Evolutionary conservation across 2,329 filamentous ascomycete genomes (phyloP).

Genomic region (Monosporascus sp.): DNA sequence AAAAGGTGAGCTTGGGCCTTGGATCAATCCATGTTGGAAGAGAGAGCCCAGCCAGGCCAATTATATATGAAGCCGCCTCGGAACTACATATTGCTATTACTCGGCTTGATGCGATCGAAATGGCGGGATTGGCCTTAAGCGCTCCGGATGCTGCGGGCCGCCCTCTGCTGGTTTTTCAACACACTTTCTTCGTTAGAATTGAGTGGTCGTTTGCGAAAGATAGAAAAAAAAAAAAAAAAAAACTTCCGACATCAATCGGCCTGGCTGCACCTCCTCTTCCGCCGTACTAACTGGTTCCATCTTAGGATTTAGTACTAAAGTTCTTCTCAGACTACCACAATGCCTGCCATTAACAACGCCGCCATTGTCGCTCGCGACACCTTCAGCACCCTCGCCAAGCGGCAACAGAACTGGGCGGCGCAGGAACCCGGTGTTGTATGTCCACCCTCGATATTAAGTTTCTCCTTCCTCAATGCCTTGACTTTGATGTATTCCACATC

Average conservation of each 20-base stretch:
- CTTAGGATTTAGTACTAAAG: slow-evolving; percentile 6
- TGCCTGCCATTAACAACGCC: slow-evolving; percentile 29
- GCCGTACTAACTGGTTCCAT: background rate
- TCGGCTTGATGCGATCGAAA: background rate
- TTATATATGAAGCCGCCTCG: background rate
- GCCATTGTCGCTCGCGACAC: slow-evolving; percentile 28
- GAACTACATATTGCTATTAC: background rate
- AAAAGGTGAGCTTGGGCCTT: background rate
- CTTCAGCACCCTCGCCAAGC: slow-evolving; percentile 22
- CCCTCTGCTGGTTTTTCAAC: too few relatives aligned
- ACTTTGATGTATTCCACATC: too few relatives aligned
- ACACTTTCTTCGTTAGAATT: background rate
- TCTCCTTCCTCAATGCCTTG: background rate
- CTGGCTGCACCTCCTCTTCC: slow-evolving; percentile 1
- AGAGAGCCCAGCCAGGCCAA: background rate
- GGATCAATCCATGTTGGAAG: background rate
- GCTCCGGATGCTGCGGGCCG: background rate
- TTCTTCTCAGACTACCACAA: slow-evolving; percentile 16
- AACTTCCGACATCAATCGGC: slow-evolving; percentile 6
- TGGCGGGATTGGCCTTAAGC: background rate
- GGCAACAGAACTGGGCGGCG: slow-evolving; percentile 24
- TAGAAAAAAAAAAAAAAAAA: background rate
- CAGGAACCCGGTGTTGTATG: slow-evolving; percentile 5
- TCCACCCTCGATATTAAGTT: background rate
- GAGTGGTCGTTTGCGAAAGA: background rate